These are phyloP conservation scores for Zoysia matrella DNA, from an alignment of 202 grass and related monocot genomes.

Conservation along the genomic window DNA sequence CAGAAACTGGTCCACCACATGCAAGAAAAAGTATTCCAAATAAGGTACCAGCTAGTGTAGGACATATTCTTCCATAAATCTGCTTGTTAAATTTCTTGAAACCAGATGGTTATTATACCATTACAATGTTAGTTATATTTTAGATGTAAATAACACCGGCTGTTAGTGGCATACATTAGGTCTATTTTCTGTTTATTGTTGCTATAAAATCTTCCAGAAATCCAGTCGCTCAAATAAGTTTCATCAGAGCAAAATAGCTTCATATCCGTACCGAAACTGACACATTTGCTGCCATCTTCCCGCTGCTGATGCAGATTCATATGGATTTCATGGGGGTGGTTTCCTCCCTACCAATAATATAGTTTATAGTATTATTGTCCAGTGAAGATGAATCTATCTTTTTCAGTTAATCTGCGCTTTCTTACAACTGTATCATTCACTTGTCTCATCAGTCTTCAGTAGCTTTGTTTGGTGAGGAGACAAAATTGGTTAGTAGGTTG, in stretches of 20 bases:
- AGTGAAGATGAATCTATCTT: neutral
- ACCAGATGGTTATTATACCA: no score
- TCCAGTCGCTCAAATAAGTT: no score
- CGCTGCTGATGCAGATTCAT: neutral
- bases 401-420: neutral
- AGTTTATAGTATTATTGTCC: neutral
- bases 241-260: no score
- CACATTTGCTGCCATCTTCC: neutral
- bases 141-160: no score
- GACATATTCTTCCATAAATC: no score
- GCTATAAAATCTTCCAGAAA: no score
- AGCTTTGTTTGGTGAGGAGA: conserved; percentile 32
- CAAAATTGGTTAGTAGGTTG: conserved; percentile 12
- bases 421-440: neutral
- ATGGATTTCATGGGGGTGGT: neutral
- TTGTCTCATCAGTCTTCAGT: neutral
- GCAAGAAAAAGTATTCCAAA: conserved; percentile 60
- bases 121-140: no score
- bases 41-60: conserved; percentile 50
- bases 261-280: no score
- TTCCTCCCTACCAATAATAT: neutral
- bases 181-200: no score
- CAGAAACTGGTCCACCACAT: conserved; percentile 30
- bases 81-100: no score
- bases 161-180: no score